Percentiles rank a stretch among this genome's conserved stretches.
phyloP scores from a whole-genome alignment of 2,329 filamentous ascomycete genomes.

The Calonectria hongkongensis region DNA sequence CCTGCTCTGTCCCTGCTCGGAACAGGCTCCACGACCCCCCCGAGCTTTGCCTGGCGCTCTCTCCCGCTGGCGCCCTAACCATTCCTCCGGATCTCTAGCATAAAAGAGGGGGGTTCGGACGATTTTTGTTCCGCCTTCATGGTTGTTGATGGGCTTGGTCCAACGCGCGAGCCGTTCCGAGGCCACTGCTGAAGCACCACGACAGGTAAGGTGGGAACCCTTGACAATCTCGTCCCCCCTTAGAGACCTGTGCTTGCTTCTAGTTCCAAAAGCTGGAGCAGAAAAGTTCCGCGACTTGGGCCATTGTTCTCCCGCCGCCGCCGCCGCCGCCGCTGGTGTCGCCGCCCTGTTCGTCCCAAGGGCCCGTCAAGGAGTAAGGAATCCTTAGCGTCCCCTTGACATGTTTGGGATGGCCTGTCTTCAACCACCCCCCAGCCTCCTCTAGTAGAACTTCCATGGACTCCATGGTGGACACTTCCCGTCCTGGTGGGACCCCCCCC shows the following conservation, averaged over 20 bases:
- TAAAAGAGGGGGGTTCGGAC: slow-evolving; percentile 23
- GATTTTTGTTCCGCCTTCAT: slow-evolving; percentile 21
- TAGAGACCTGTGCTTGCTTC: background rate
- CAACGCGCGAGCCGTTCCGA: background rate
- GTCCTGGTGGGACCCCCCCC: slow-evolving; percentile 30
- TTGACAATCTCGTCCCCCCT: background rate
- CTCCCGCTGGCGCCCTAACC: slow-evolving; percentile 30
- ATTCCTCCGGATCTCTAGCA: slow-evolving; percentile 21
- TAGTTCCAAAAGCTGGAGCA: background rate
- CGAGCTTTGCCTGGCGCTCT: slow-evolving; percentile 17
- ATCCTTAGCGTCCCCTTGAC: slow-evolving; percentile 13
- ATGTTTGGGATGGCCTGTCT: slow-evolving; percentile 11
- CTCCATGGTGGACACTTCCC: slow-evolving; percentile 15
- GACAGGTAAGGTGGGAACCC: background rate
- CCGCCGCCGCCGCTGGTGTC: background rate
- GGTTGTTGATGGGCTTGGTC: background rate
- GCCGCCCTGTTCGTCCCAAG: slow-evolving; percentile 8
- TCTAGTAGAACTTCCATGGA: background rate
- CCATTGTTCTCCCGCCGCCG: background rate
- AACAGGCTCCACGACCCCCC: slow-evolving; percentile 31
- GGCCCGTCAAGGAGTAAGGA: slow-evolving; percentile 5
- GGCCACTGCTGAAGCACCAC: slow-evolving; percentile 2
- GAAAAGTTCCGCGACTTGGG: background rate
- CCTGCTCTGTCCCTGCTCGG: slow-evolving; percentile 28
- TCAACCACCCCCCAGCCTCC: background rate